phyloP scores from a whole-genome alignment of 768 basidiomycete species.

The Boletus subcaerulescens region DNA sequence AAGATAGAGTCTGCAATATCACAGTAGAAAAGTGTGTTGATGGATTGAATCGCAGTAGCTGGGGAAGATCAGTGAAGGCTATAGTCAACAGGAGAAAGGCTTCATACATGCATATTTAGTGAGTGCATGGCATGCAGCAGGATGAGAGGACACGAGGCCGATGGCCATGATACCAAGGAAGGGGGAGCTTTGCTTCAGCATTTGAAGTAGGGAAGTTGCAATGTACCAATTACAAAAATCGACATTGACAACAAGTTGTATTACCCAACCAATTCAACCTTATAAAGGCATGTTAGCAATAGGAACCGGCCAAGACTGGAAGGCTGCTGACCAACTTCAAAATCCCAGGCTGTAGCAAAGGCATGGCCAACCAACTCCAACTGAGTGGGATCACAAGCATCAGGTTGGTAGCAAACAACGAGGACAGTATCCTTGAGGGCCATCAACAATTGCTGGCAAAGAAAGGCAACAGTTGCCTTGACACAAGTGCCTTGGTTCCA shows the following conservation, averaged over 20 bases:
- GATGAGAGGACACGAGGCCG: background rate
- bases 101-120: background rate
- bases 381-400: no score
- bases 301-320: no score
- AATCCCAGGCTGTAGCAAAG: no score
- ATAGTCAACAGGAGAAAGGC: background rate
- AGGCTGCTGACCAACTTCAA: no score
- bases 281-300: no score
- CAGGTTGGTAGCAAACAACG: no score
- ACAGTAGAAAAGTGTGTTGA: background rate
- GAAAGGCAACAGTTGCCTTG: background rate
- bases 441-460: background rate
- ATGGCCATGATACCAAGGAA: background rate
- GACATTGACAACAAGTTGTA: no score
- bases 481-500: background rate
- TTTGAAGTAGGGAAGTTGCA: no score
- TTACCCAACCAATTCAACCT: no score
- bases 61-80: constrained; percentile 2
- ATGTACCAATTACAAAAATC: no score
- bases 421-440: background rate
- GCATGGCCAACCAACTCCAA: no score
- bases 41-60: background rate
- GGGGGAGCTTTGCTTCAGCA: no score
- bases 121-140: constrained; percentile 1
- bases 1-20: background rate